Evolutionary conservation across 805 yeast genomes (phyloP).

Genomic region (Komagataella ulmi): DNA sequence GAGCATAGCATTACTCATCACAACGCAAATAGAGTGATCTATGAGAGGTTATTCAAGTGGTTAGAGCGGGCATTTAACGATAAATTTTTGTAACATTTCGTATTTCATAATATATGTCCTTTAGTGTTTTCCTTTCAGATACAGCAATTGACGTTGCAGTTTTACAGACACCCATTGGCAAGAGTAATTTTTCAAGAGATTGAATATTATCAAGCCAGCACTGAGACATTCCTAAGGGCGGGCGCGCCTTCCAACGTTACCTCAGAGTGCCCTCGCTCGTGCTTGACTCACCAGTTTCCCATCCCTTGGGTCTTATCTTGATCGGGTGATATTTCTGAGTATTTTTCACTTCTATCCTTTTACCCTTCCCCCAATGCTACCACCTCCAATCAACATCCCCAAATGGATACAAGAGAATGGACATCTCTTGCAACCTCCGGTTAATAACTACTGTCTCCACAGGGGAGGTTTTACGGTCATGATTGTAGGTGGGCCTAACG

Average conservation of each 20-base stretch:
- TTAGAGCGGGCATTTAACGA: constrained; percentile 10
- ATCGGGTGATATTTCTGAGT: background rate
- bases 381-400: constrained; percentile 62
- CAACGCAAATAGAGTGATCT: constrained; percentile 66
- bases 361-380: constrained; percentile 25
- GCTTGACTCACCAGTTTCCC: background rate
- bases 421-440: constrained; percentile 78
- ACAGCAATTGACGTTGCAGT: background rate
- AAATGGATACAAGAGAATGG: constrained; percentile 73
- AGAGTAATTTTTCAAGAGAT: too few relatives aligned
- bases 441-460: constrained; percentile 81
- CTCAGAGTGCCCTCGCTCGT: background rate
- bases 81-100: background rate
- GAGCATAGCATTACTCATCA: constrained; percentile 75
- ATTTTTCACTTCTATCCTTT: background rate
- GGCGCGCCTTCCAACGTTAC: too few relatives aligned
- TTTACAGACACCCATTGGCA: background rate
- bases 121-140: background rate
- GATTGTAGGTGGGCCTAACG: constrained; percentile 95
- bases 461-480: constrained; percentile 88
- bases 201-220: too few relatives aligned
- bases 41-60: constrained; percentile 64
- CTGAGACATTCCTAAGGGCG: too few relatives aligned
- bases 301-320: background rate
- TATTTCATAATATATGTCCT: background rate